Conservation (phyloP, 768 basidiomycete genomes). For the Suillus clintonianus region DNA sequence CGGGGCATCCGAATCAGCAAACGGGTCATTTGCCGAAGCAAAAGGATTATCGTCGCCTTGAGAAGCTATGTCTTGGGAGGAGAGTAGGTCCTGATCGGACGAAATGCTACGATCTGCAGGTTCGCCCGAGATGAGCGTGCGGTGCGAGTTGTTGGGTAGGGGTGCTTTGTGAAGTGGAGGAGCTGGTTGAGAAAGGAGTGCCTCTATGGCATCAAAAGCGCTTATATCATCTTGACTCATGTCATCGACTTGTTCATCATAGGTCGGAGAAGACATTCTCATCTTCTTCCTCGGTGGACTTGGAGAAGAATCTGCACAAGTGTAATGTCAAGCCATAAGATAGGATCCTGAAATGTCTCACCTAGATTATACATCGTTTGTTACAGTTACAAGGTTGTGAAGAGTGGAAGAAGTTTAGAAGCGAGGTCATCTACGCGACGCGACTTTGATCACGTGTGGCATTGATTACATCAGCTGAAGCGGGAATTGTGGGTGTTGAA, state of each 20-base stretch:
- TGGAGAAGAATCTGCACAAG: conserved; percentile 27
- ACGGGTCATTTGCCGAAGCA: not conserved
- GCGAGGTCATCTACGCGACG: conserved; percentile 1
- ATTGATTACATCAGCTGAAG: not conserved
- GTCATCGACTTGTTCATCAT: conserved; percentile 52
- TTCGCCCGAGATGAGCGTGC: not conserved
- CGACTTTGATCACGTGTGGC: conserved; percentile 2
- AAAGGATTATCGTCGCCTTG: conserved; percentile 27
- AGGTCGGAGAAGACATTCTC: conserved; percentile 66
- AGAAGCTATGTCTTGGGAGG: not conserved
- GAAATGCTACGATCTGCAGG: not conserved
- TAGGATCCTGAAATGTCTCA: not conserved
- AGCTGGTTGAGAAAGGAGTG: conserved; percentile 40
- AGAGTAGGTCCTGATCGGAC: not conserved
- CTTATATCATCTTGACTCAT: conserved; percentile 57
- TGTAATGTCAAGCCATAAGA: not conserved
- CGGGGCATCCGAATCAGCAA: not conserved
- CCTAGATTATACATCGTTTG: not conserved
- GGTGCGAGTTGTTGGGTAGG: not conserved
- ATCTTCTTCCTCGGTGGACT: conserved; percentile 50
- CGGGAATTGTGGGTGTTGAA: no score
- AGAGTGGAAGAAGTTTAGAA: not conserved
- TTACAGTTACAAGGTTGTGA: not conserved
- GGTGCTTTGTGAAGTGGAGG: not conserved
- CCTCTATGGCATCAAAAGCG: conserved; percentile 55